Percentiles rank a stretch among this genome's conserved stretches.
Evolutionary conservation across 2,329 filamentous ascomycete genomes (phyloP).

Genomic region (Aspergillus tanneri): DNA sequence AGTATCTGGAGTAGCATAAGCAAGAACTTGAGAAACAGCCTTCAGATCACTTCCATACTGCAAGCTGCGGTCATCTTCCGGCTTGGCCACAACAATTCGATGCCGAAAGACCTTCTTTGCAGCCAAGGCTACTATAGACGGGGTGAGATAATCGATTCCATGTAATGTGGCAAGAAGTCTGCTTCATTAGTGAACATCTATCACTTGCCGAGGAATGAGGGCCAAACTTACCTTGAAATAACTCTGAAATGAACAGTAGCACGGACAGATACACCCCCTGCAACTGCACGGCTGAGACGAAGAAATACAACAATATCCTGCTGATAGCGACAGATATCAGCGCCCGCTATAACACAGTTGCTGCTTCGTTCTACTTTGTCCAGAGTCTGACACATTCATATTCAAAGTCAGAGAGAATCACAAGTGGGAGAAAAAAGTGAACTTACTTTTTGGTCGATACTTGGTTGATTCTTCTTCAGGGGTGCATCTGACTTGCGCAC

Average conservation of each 20-base stretch:
- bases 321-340: constrained; percentile 79
- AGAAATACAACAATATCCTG: constrained; percentile 86
- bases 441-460: constrained; percentile 26
- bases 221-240: constrained; percentile 56
- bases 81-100: constrained; percentile 67
- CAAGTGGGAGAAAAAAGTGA: too few relatives aligned
- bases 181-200: not conserved
- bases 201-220: not conserved
- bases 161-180: constrained; percentile 73
- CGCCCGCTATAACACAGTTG: constrained; percentile 61
- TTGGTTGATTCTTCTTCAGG: constrained; percentile 17
- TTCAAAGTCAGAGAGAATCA: too few relatives aligned
- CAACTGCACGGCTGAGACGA: constrained; percentile 81
- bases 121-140: constrained; percentile 78
- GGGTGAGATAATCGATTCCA: constrained; percentile 74
- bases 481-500: constrained; percentile 30
- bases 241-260: constrained; percentile 75
- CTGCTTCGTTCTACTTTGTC: constrained; percentile 60
- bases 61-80: constrained; percentile 77
- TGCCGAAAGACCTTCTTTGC: constrained; percentile 86
- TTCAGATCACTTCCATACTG: constrained; percentile 84
- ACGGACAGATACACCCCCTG: constrained; percentile 70
- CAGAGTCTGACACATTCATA: constrained; percentile 43
- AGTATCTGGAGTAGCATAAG: constrained; percentile 55
- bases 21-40: constrained; percentile 66